Base-by-base conservation (phyloP, 1,284 basidiomycete species). In the Microstroma glucosiphilum region DNA sequence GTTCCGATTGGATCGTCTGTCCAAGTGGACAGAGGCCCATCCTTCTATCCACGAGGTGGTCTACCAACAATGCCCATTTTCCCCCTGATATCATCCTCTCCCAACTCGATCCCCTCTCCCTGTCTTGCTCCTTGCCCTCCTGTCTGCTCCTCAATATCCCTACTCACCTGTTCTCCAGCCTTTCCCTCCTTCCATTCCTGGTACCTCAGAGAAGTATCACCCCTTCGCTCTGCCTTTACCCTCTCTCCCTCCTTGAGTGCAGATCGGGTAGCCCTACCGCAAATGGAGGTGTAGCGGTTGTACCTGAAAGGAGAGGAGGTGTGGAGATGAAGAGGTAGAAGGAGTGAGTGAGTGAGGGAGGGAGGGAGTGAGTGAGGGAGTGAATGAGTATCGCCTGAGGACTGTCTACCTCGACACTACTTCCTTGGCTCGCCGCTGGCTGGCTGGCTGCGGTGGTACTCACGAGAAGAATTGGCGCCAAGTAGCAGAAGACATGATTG, bases 261-360 rank as follows among this genome's bases (percentile, higher is more conserved):
- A 64, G 77, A 72, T 57, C 80, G 78, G 55, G 80, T 80, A 30
- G 80, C 80, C 40, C 78, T 77, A 15, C 79, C 79, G 56, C 75
- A 75, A 69, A 81, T 76, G 59, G 71, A 66, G 62, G 80, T 78
- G 78, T 80, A 81, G 77, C 80, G 80, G 80, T 81, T 81, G 80
- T 79, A 81, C 62, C 80, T 81, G 73, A 48, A 57, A 30, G 3
- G 51, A 26, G 8, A 21, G 19, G 51, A 54, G 51, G 19, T 7
- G 17, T 15, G 6, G 56, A 57, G 6, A 40, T 2, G 41, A 43
- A 40, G 21, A 40, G 9, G 6, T 13, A 37, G 56, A n/a, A n/a
- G 41, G 56, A 40, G 56, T 2, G 17, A 6, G 56, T 19, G 12
- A 19, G 37, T 6, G 56, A 6, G n/a, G 8, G 41, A 6, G 40